Conservation (phyloP, 2,329 filamentous ascomycete genomes). For the Cryoendolithus antarcticus region DNA sequence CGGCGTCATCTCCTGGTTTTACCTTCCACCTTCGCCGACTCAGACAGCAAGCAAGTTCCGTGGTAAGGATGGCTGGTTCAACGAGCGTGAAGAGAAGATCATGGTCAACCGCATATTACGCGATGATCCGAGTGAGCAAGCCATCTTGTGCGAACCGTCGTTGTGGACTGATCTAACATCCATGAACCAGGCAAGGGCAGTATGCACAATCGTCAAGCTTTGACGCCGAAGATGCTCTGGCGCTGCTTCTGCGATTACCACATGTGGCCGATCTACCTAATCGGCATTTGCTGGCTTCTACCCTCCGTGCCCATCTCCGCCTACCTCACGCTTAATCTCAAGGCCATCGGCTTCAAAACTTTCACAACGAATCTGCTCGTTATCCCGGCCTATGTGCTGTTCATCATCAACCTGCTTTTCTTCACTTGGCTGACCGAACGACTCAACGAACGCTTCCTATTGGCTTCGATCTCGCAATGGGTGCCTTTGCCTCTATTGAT, state of each 20-base stretch:
- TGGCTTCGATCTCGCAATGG: slow-evolving; percentile 15
- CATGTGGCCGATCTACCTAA: slow-evolving; percentile 29
- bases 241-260: slow-evolving; percentile 13
- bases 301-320: slow-evolving; percentile 38
- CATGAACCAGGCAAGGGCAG: slow-evolving; percentile 24
- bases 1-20: slow-evolving; percentile 20
- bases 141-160: background rate
- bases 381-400: slow-evolving; percentile 32
- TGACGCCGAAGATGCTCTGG: slow-evolving; percentile 32
- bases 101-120: slow-evolving; percentile 50
- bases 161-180: background rate
- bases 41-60: slow-evolving; percentile 47
- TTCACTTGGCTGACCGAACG: slow-evolving; percentile 39
- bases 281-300: slow-evolving; percentile 28
- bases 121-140: slow-evolving; percentile 42
- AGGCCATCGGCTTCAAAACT: slow-evolving; percentile 18
- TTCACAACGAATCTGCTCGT: slow-evolving; percentile 53
- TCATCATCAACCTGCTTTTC: slow-evolving; percentile 32
- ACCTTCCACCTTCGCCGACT: slow-evolving; percentile 42
- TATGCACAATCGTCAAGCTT: slow-evolving; percentile 49
- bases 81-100: slow-evolving; percentile 54
- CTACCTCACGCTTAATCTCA: slow-evolving; percentile 42
- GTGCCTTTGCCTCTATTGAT: slow-evolving; percentile 22
- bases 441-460: slow-evolving; percentile 38
- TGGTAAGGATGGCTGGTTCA: slow-evolving; percentile 55